phyloP scores from a whole-genome alignment of 352 stramenopile species.

The Pythium chondricola region DNA sequence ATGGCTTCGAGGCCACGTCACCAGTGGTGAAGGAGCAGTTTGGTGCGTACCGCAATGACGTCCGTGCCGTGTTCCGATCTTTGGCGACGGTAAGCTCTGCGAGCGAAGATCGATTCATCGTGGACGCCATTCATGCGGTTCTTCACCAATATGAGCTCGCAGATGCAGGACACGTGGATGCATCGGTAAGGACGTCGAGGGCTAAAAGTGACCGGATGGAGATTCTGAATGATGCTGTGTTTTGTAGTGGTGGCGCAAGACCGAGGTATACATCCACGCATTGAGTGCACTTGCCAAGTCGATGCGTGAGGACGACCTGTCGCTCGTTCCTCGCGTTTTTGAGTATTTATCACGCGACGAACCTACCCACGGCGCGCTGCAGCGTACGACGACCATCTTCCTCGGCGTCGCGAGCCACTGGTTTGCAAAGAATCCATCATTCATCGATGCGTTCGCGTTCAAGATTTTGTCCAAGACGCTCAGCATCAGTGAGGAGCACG shows the following conservation, averaged over 20 bases:
- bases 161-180: slow-evolving; percentile 25
- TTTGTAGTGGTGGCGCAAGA: slow-evolving; percentile 59
- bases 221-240: no score
- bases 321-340: slow-evolving; percentile 63
- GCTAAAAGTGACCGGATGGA: no score
- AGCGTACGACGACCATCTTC: slow-evolving; percentile 62
- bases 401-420: slow-evolving; percentile 63
- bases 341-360: slow-evolving; percentile 64
- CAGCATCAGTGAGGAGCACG: slow-evolving; percentile 30
- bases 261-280: slow-evolving; percentile 79
- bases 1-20: slow-evolving; percentile 42
- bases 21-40: slow-evolving; percentile 55
- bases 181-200: slow-evolving; percentile 19
- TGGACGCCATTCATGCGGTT: slow-evolving; percentile 66
- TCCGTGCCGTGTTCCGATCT: slow-evolving; percentile 67
- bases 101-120: slow-evolving; percentile 76
- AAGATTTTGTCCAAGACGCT: slow-evolving; percentile 69
- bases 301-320: slow-evolving; percentile 71
- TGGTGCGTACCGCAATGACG: slow-evolving; percentile 59
- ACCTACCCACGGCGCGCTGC: slow-evolving; percentile 48
- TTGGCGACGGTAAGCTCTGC: slow-evolving; percentile 59
- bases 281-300: slow-evolving; percentile 79
- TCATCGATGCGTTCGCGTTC: slow-evolving; percentile 50
- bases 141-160: slow-evolving; percentile 61
- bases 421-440: slow-evolving; percentile 64